Base-by-base conservation (phyloP, 1,284 basidiomycete species). In the Mycosarcoma mackinlayi region DNA sequence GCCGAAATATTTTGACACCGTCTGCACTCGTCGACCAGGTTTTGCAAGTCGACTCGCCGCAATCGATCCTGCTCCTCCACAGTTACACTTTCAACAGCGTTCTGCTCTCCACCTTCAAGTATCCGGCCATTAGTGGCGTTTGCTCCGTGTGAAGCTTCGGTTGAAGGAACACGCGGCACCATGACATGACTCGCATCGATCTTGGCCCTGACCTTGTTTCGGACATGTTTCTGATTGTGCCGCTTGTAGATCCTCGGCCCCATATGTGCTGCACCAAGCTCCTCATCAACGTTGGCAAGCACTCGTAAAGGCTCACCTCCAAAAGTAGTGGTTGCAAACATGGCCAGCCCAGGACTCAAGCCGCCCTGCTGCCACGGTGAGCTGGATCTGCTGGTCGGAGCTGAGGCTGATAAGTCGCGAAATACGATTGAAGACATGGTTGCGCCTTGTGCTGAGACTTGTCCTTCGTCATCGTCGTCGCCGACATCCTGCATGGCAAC, bases 381-480 rank as follows among this genome's bases (percentile, higher is more conserved):
- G 30, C 35, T 47, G 14, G 63, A 52, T 10, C 63, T 48, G 25
- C 54, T 59, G 8, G 53, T 44, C n/a, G 48, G 49, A 10, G 55
- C 44, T 1, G 56, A 60, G 13, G 57, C 33, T 4, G 67, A 58
- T 16, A 71, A 52, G 23, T 72, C 69, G 14, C 69, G 63, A 23
- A 72, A 72, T 1, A 67, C 55, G 46, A 72, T 66, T 8, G 63
- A 67, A n/a, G 69, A 66, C 63, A 72, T 72, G 27, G 63, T 72
- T 9, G 69, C 64, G 16, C 69, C 69, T 4, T 59, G 51, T 6
- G 69, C 39, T 3, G 69, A 72, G 8, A 67, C 60, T 33, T 57
- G 46, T 3, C 58, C 68, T 16, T 58, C 51, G 13, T 71, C 65
- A 11, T 44, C 51, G 13, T 44, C 50, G 18, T 61, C 62, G 21